Evolutionary conservation across 2,329 filamentous ascomycete genomes (phyloP), one percentile per base, ranked within the genome.

Genomic region (Apiospora malaysiana): DNA sequence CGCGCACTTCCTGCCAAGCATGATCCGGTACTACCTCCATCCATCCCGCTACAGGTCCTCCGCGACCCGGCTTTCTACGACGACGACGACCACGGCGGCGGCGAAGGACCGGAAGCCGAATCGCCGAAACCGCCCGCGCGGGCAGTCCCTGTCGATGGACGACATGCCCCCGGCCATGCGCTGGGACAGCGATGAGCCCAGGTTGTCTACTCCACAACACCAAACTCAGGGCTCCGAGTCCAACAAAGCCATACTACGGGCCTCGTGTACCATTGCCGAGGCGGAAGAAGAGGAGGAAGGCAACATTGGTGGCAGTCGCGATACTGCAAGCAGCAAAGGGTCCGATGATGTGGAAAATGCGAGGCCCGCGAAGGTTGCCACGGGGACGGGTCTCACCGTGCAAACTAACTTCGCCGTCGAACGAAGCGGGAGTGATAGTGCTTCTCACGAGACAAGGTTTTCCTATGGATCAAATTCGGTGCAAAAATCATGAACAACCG

Each of bases 1-100:
- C 21, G n/a, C 32, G 9, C 56, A 63, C 18, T 63, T 63, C 56
- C 27, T 63, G 18, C 56, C 56, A 1, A 63, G 56, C 32, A 63
- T 63, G 56, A n/a, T 63, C 32, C 56, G 18, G 32, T 63, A 63
- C 18, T 63, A 63, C 56, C 56, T 63, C 56, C 18, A 63, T 4
- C 27, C 56, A 4, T 40, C 56, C 21, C 56, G 9, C 27, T 23
- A 40, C 56, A 8, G n/a, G 18, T 40, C 18, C 8, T 63, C 56
- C 32, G 32, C 18, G 9, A 63, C 56, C 3, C 16, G 32, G 4
- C 16, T 37, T 8, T 37, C 56, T 8, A 63, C 56, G 32, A 14
- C 56, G 3, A 12, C 56, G 8, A n/a, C 56, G 8, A 59, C n/a
- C n/a, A n/a, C 27, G 18, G 16, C 8, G 2, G 51, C 32, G 27